A percentile compares a stretch with the other conserved stretches of the same genome.
Conservation (phyloP, 2,329 filamentous ascomycete genomes). For the Alternaria viburni region DNA sequence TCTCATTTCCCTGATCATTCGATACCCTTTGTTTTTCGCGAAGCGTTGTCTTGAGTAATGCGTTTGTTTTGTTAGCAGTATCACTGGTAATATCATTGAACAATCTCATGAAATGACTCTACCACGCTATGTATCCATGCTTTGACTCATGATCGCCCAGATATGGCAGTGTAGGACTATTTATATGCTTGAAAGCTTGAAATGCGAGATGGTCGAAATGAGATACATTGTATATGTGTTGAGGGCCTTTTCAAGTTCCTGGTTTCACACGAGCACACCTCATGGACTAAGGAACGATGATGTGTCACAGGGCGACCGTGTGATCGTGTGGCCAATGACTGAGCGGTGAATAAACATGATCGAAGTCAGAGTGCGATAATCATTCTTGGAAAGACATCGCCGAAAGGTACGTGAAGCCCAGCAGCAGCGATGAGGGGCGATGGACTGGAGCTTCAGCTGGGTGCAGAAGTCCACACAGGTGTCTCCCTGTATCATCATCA, state of each 20-base stretch:
- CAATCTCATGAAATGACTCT: background rate
- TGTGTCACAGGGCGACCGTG: no score
- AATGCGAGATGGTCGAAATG: background rate
- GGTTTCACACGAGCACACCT: no score
- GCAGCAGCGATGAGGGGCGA: background rate
- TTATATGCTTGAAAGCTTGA: no score
- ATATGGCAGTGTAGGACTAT: no score
- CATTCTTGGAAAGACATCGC: no score
- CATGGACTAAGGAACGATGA: no score
- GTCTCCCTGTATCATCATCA: background rate
- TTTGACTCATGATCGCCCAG: background rate
- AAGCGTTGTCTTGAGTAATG: constrained; percentile 2
- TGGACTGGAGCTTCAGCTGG: background rate
- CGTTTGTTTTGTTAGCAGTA: background rate
- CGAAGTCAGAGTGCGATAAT: no score
- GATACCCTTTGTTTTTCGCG: constrained; percentile 22
- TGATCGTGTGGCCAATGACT: no score
- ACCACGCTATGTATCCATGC: background rate
- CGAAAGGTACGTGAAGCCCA: background rate
- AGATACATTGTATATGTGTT: background rate
- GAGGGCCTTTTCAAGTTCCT: no score
- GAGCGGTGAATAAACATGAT: no score
- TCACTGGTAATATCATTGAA: background rate
- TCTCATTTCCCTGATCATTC: constrained; percentile 15
- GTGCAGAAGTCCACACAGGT: background rate